Evolutionary conservation across 2,329 filamentous ascomycete species (phyloP).

Genomic region (Dactylonectria macrodidyma): DNA sequence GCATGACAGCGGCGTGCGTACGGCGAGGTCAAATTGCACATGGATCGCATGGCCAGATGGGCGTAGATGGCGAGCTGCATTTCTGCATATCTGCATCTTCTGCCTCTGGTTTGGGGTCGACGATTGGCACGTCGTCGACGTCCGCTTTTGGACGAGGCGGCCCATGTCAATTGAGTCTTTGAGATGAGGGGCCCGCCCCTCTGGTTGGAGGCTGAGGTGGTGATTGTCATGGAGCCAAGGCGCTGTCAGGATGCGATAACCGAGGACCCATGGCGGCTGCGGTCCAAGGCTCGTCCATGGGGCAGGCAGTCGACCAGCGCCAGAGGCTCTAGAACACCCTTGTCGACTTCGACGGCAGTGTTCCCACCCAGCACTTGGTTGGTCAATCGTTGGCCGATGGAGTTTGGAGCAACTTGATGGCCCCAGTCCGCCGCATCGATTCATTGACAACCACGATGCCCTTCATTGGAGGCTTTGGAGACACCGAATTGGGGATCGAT

Average conservation of each 20-base stretch:
- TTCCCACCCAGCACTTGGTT: slow-evolving; percentile 45
- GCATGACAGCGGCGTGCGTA: slow-evolving; percentile 33
- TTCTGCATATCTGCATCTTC: slow-evolving; percentile 3
- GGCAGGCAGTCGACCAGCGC: slow-evolving; percentile 24
- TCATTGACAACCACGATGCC: slow-evolving; percentile 28
- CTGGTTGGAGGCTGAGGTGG: slow-evolving; percentile 2
- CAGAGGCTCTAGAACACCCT: slow-evolving; percentile 41
- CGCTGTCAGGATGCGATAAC: slow-evolving; percentile 39
- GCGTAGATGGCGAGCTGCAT: slow-evolving; percentile 23
- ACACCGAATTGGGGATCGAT: slow-evolving; percentile 1
- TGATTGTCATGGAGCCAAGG: slow-evolving; percentile 8
- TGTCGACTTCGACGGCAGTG: slow-evolving; percentile 40
- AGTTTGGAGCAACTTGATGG: slow-evolving; percentile 15
- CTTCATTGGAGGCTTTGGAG: background rate
- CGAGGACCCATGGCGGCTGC: slow-evolving; percentile 36
- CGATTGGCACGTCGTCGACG: slow-evolving; percentile 13
- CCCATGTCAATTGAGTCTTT: slow-evolving; percentile 13
- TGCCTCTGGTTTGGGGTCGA: background rate
- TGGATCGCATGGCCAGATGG: slow-evolving; percentile 32
- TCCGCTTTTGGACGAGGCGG: slow-evolving; percentile 11
- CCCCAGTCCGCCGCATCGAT: slow-evolving; percentile 27
- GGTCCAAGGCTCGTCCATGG: slow-evolving; percentile 19
- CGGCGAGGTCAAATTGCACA: slow-evolving; percentile 35
- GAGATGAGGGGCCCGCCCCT: slow-evolving; percentile 10
- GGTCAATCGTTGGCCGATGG: slow-evolving; percentile 31